Evolutionary conservation across 2,329 filamentous ascomycete genomes (phyloP).

Genomic region (Chaetomiaceae sp.): DNA sequence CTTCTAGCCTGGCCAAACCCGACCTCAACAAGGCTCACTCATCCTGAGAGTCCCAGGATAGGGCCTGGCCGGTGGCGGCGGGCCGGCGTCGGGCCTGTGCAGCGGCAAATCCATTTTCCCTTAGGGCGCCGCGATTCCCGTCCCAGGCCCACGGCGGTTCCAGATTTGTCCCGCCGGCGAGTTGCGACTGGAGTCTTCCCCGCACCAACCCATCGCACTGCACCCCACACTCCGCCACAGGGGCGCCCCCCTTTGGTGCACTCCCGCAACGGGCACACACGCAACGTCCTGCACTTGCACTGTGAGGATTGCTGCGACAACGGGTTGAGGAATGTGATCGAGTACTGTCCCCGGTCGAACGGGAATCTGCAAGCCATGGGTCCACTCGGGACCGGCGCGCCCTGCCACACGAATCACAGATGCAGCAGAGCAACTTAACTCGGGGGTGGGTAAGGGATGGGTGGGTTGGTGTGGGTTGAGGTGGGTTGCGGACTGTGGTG

Average conservation of each 20-base stretch:
- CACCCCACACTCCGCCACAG: conserved; percentile 14
- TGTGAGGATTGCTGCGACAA: not conserved
- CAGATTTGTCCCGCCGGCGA: conserved; percentile 20
- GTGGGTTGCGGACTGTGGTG: too few relatives aligned
- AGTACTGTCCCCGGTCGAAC: not conserved
- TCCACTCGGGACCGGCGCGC: conserved; percentile 3
- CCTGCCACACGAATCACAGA: conserved; percentile 6
- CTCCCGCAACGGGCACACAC: conserved; percentile 4
- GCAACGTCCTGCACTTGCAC: not conserved
- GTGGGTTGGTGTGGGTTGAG: not conserved
- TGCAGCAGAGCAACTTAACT: not conserved
- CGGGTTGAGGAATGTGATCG: not conserved
- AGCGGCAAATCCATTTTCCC: conserved; percentile 26
- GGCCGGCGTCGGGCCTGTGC: not conserved
- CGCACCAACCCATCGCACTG: conserved; percentile 13
- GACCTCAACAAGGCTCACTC: not conserved
- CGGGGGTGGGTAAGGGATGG: not conserved
- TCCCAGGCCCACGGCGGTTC: conserved; percentile 1
- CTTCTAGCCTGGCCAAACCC: not conserved
- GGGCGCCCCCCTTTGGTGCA: not conserved
- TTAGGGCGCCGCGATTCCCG: conserved; percentile 5
- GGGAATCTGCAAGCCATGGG: not conserved
- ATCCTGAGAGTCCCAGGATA: not conserved
- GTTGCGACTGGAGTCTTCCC: conserved; percentile 18
- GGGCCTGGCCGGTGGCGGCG: not conserved